A percentile compares a stretch with the other conserved stretches of the same genome.
These are phyloP conservation scores for Penicillium sp. DNA, from an alignment of 2,329 filamentous ascomycete genomes.

Conservation along the genomic window DNA sequence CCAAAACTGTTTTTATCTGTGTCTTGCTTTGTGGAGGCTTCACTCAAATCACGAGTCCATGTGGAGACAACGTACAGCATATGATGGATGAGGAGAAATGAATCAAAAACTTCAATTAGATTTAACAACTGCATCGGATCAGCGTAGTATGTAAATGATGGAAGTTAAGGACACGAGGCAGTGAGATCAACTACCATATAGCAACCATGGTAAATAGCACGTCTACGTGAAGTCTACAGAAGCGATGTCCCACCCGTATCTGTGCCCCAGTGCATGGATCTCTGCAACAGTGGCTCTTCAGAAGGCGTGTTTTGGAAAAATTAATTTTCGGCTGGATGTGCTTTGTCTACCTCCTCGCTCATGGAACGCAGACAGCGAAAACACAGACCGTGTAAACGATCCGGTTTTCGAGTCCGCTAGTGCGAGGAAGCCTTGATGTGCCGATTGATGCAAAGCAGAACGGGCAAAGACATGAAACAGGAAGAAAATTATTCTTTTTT, in stretches of 20 bases:
- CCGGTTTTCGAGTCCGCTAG: slow-evolving; percentile 27
- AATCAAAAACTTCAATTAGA: slow-evolving; percentile 15
- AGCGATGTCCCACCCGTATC: slow-evolving; percentile 60
- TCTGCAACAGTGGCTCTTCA: slow-evolving; percentile 62
- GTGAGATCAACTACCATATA: background rate
- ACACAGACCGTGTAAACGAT: slow-evolving; percentile 22
- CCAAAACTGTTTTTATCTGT: slow-evolving; percentile 16
- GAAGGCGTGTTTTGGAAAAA: slow-evolving; percentile 42
- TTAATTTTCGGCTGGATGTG: slow-evolving; percentile 37
- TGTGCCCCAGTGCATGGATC: slow-evolving; percentile 58
- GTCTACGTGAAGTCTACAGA: slow-evolving; percentile 3
- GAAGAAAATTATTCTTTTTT: slow-evolving; percentile 1
- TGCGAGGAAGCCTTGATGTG: slow-evolving; percentile 47
- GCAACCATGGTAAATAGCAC: background rate
- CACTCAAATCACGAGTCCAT: slow-evolving; percentile 21
- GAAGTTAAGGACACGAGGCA: background rate
- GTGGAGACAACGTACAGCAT: slow-evolving; percentile 22
- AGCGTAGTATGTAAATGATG: background rate
- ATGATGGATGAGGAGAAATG: slow-evolving; percentile 17
- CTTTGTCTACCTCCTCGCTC: slow-evolving; percentile 44
- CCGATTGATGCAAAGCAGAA: slow-evolving; percentile 23
- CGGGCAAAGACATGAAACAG: background rate
- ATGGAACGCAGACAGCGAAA: slow-evolving; percentile 25
- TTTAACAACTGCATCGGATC: background rate
- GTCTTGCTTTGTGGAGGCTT: slow-evolving; percentile 14